Conservation (phyloP, 139 green algal genomes). For the Desmodesmus armatus region DNA sequence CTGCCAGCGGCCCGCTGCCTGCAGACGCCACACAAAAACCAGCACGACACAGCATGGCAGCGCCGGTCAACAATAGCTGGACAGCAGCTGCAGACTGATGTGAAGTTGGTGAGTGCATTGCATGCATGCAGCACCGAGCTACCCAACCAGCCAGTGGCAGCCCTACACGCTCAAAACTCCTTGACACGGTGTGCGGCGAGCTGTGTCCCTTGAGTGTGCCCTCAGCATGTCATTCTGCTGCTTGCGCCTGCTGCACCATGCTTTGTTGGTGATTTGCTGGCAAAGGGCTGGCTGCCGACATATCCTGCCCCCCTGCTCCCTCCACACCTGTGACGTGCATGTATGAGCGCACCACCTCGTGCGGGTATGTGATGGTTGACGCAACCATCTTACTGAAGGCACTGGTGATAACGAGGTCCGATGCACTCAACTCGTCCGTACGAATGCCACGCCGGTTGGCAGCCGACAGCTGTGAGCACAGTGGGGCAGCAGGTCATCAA, state of each 20-base stretch:
- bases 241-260: too few relatives aligned
- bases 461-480: slow-evolving; percentile 10
- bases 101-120: too few relatives aligned
- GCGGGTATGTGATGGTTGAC: slow-evolving; percentile 95
- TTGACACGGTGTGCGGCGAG: too few relatives aligned
- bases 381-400: slow-evolving; percentile 95
- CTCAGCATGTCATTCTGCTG: too few relatives aligned
- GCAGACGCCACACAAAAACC: slow-evolving; percentile 47
- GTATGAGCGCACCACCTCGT: slow-evolving; percentile 95
- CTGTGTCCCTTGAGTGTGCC: too few relatives aligned
- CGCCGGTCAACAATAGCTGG: too few relatives aligned
- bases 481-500: background rate
- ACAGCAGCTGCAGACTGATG: too few relatives aligned
- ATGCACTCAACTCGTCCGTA: slow-evolving; percentile 49
- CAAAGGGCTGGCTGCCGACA: background rate
- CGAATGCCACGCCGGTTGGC: slow-evolving; percentile 19
- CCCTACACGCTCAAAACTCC: too few relatives aligned
- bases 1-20: slow-evolving; percentile 80
- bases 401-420: slow-evolving; percentile 86
- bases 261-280: too few relatives aligned
- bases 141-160: too few relatives aligned
- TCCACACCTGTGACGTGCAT: slow-evolving; percentile 87
- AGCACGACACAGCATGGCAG: too few relatives aligned
- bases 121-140: too few relatives aligned
- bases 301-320: background rate